phyloP scores from a whole-genome alignment of 768 basidiomycete species.

The Mycena albidolilacea region DNA sequence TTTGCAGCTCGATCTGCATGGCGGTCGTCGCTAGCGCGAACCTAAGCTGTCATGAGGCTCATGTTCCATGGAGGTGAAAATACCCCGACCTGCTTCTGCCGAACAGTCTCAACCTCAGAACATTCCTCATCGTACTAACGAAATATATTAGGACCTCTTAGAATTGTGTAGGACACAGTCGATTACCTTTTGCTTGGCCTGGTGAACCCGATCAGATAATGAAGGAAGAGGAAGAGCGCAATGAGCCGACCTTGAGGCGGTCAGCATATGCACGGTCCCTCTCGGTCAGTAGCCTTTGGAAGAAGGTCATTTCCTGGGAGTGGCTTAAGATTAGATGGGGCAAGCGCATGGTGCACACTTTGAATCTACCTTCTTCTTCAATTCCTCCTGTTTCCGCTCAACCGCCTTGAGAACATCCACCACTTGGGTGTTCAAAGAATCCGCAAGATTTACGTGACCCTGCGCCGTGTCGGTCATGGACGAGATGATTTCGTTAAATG shows the following conservation, averaged over 20 bases:
- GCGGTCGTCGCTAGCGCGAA: conserved; percentile 77
- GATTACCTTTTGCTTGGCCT: conserved; percentile 77
- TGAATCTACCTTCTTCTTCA: conserved; percentile 73
- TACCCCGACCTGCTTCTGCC: conserved; percentile 81
- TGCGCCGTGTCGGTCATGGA: conserved; percentile 74
- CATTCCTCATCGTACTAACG: conserved; percentile 86
- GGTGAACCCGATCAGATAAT: conserved; percentile 31
- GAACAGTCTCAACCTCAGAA: conserved; percentile 75
- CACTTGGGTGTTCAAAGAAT: conserved; percentile 70
- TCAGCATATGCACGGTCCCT: conserved; percentile 79
- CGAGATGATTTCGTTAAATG: conserved; percentile 76
- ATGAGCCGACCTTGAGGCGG: conserved; percentile 72
- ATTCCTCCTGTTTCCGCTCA: conserved; percentile 74
- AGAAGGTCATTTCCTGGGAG: conserved; percentile 75
- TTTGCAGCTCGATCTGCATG: conserved; percentile 82
- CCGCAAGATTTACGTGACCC: conserved; percentile 79
- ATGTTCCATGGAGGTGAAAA: conserved; percentile 28
- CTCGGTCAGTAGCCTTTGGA: conserved; percentile 78
- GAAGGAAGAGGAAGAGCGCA: conserved; percentile 22
- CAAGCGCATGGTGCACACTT: conserved; percentile 18
- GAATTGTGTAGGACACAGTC: not conserved
- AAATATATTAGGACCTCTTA: conserved; percentile 31
- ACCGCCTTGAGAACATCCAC: conserved; percentile 73
- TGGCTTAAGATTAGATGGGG: conserved; percentile 20
- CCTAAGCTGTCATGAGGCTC: conserved; percentile 55